These are phyloP conservation scores for Suillus luteus DNA, from an alignment of 768 basidiomycete genomes.

Conservation along the genomic window DNA sequence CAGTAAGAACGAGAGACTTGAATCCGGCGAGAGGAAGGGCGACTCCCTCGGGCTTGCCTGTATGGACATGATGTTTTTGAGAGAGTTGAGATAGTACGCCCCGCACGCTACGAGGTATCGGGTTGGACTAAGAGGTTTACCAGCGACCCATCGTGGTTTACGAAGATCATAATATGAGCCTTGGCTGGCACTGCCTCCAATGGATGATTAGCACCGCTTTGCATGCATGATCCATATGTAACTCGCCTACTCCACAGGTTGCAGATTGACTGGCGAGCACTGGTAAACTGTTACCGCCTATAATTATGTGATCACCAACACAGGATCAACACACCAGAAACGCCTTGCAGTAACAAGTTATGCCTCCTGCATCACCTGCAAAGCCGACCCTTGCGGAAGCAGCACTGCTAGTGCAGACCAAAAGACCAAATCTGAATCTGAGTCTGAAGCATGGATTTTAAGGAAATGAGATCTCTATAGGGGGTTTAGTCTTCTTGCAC, in stretches of 20 bases:
- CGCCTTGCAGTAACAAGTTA: neutral
- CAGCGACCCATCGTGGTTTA: neutral
- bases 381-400: neutral
- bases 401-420: neutral
- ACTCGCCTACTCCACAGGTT: neutral
- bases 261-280: neutral
- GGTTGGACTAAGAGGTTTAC: neutral
- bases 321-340: neutral
- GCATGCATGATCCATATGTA: neutral
- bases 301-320: neutral
- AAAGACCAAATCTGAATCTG: neutral
- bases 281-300: neutral
- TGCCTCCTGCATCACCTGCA: neutral
- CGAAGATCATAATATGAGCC: neutral
- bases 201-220: neutral
- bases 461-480: neutral
- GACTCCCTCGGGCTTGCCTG: neutral
- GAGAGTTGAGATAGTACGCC: neutral
- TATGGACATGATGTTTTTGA: neutral
- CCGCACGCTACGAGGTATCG: neutral
- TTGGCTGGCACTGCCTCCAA: neutral
- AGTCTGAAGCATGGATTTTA: neutral
- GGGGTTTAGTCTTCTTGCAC: neutral
- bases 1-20: neutral
- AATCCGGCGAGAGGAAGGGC: neutral